These are phyloP conservation scores for Adansonia gregorii DNA, from an alignment of 441 rosid genomes.

Conservation along the genomic window DNA sequence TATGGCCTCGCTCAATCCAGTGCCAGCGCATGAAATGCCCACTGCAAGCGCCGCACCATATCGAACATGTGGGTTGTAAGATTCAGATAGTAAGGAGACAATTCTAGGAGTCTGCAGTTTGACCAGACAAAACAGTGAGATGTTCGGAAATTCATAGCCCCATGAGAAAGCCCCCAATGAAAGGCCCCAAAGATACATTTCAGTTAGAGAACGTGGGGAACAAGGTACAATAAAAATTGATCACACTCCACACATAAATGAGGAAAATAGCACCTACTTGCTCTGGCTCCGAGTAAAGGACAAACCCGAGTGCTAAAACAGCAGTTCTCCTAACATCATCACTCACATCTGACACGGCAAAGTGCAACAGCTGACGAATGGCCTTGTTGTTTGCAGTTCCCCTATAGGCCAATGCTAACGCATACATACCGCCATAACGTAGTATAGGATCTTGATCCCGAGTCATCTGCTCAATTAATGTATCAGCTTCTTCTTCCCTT, in stretches of 20 bases:
- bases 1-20: conserved; percentile 94
- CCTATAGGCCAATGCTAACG: conserved; percentile 92
- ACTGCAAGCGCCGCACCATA: conserved; percentile 99
- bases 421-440: conserved; percentile 98
- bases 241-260: neutral
- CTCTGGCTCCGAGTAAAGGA: conserved; percentile 91
- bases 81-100: conserved; percentile 87
- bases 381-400: conserved; percentile 99
- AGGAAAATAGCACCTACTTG: conserved; percentile 53
- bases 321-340: conserved; percentile 98
- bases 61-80: conserved; percentile 96
- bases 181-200: neutral
- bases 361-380: conserved; percentile 92
- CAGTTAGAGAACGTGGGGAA: neutral
- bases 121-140: conserved; percentile 29
- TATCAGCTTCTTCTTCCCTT: conserved; percentile 96
- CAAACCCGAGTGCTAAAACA: conserved; percentile 96
- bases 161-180: neutral
- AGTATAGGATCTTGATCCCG: conserved; percentile 93
- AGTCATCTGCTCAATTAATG: conserved; percentile 95
- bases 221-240: neutral
- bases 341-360: conserved; percentile 95
- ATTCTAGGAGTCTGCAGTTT: conserved; percentile 85
- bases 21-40: conserved; percentile 96
- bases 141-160: conserved; percentile 4